These are phyloP conservation scores for Malbranchea zuffiana DNA, from an alignment of 2,329 filamentous ascomycete genomes.

Conservation along the genomic window DNA sequence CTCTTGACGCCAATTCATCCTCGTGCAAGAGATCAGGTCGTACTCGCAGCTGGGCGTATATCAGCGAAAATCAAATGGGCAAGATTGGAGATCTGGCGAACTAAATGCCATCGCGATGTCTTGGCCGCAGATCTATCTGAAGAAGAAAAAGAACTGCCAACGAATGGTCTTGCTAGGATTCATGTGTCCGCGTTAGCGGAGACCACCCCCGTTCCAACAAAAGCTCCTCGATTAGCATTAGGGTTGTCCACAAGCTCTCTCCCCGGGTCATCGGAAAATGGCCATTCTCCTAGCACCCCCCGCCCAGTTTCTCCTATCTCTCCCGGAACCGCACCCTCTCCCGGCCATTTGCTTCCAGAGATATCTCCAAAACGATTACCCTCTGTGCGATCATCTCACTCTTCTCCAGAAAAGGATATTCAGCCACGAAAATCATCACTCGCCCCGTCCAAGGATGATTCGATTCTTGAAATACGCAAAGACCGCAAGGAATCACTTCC, in stretches of 20 bases:
- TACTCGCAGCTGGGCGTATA: constrained; percentile 73
- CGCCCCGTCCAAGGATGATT: constrained; percentile 21
- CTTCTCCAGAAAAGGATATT: constrained; percentile 23
- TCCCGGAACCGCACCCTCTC: constrained; percentile 3
- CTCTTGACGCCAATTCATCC: constrained; percentile 81
- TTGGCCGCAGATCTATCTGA: constrained; percentile 75
- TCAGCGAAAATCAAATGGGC: constrained; percentile 87
- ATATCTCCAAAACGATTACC: constrained; percentile 22
- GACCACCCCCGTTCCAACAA: constrained; percentile 9
- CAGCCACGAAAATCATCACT: constrained; percentile 23
- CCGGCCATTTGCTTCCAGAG: constrained; percentile 17
- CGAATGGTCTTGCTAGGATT: constrained; percentile 4
- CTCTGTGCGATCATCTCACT: constrained; percentile 25
- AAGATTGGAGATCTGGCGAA: constrained; percentile 84
- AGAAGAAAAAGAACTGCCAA: constrained; percentile 37
- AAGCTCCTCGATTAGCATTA: constrained; percentile 9
- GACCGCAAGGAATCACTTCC: constrained; percentile 21
- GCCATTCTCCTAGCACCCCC: constrained; percentile 13
- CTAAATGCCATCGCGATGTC: constrained; percentile 84
- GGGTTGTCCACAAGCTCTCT: constrained; percentile 19
- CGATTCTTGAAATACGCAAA: constrained; percentile 19
- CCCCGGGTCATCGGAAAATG: constrained; percentile 18
- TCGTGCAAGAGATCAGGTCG: constrained; percentile 76
- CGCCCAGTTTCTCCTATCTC: constrained; percentile 12
- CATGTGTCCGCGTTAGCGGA: neutral